A percentile compares a stretch with the other conserved stretches of the same genome.
Evolutionary conservation across 2,329 filamentous ascomycete species (phyloP).

Genomic region (Knufia fluminis): DNA sequence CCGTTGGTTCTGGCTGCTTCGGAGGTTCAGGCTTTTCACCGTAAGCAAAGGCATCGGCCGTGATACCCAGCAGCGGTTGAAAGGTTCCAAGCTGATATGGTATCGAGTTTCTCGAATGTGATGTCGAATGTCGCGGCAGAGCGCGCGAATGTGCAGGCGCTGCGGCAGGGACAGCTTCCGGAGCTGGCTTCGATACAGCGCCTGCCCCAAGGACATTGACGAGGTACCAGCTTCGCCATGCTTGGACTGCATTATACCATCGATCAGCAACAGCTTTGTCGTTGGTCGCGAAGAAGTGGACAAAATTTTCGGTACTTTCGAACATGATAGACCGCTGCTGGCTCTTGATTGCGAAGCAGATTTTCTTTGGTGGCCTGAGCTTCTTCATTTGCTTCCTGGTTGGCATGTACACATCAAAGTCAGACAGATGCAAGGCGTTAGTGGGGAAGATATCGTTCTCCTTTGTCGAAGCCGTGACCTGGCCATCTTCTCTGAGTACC

Average conservation of each 20-base stretch:
- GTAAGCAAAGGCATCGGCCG: constrained; percentile 18
- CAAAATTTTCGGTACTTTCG: constrained; percentile 70
- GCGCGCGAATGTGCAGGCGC: not conserved
- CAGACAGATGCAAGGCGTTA: constrained; percentile 73
- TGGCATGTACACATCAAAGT: constrained; percentile 84
- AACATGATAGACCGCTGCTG: constrained; percentile 84
- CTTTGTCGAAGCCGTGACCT: constrained; percentile 61
- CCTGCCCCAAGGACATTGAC: constrained; percentile 59
- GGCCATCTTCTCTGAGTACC: constrained; percentile 63
- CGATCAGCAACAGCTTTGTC: constrained; percentile 56
- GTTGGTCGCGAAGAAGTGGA: constrained; percentile 83
- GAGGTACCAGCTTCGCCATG: constrained; percentile 87
- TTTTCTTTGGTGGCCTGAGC: constrained; percentile 73
- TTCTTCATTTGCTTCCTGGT: constrained; percentile 59
- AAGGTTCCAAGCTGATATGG: constrained; percentile 57
- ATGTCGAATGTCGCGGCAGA: constrained; percentile 8
- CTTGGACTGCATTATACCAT: constrained; percentile 64
- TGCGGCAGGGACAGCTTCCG: constrained; percentile 18
- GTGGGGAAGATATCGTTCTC: constrained; percentile 49
- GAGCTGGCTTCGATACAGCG: constrained; percentile 23
- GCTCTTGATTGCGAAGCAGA: constrained; percentile 82
- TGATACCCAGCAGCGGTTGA: constrained; percentile 57
- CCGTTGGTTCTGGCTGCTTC: not conserved
- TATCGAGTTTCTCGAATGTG: constrained; percentile 40
- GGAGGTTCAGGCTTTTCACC: not conserved